phyloP scores from a whole-genome alignment of 2,329 filamentous ascomycete genomes.

The Aspergillus sp. region DNA sequence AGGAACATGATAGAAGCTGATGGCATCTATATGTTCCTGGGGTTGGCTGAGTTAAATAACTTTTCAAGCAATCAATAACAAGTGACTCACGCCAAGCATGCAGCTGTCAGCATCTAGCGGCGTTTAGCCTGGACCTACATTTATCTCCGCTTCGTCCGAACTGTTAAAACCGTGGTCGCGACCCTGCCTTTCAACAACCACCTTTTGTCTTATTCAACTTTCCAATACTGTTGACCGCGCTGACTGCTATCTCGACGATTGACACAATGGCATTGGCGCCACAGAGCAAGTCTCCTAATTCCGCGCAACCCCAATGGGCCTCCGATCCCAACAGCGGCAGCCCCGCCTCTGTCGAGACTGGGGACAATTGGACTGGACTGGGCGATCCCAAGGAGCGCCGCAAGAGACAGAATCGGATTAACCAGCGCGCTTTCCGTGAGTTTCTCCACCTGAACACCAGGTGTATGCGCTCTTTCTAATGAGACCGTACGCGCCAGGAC shows the following conservation, averaged over 20 bases:
- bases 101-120: too few species aligned
- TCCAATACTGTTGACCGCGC: too few species aligned
- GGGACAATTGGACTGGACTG: slow-evolving; percentile 27
- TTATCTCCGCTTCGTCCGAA: too few species aligned
- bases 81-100: too few species aligned
- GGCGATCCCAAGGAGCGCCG: slow-evolving; percentile 28
- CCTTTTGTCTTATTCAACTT: too few species aligned
- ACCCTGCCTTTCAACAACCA: too few species aligned
- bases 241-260: background rate
- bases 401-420: slow-evolving; percentile 31
- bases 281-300: background rate
- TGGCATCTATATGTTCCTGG: too few species aligned
- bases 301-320: background rate
- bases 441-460: background rate
- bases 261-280: background rate
- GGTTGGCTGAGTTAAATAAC: too few species aligned
- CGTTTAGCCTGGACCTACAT: too few species aligned
- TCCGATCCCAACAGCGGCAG: background rate
- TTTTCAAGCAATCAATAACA: too few species aligned
- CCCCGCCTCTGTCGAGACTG: background rate
- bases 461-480: background rate
- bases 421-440: slow-evolving; percentile 32
- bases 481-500: slow-evolving; percentile 11
- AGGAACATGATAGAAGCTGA: too few species aligned
- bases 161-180: too few species aligned